Evolutionary conservation across 129 eudicot genomes (phyloP).

Genomic region (Ambrosia trifida): DNA sequence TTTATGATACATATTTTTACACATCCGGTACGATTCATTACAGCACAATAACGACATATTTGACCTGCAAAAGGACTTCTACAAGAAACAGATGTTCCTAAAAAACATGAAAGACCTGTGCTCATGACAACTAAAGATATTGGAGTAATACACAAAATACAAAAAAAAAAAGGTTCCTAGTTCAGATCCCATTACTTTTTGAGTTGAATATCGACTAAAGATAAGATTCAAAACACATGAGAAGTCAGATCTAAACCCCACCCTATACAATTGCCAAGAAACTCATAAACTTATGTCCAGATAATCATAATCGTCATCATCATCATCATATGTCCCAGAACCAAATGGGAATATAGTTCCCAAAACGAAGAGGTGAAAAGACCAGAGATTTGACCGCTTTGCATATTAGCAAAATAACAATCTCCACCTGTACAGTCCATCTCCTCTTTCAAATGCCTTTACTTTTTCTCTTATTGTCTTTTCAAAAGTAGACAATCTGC

Average conservation of each 20-base stretch:
- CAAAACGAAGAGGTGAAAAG: conserved; percentile 25
- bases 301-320: conserved; percentile 18
- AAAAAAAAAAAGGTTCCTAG: background rate
- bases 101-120: conserved; percentile 30
- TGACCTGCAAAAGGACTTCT: conserved; percentile 19
- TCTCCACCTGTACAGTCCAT: conserved; percentile 37
- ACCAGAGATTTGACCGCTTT: conserved; percentile 29
- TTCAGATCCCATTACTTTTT: conserved; percentile 23
- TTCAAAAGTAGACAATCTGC: conserved; percentile 46
- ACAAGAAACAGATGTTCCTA: conserved; percentile 31
- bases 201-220: conserved; percentile 21
- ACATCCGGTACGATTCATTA: conserved; percentile 23
- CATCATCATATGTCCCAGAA: conserved; percentile 10
- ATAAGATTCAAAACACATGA: conserved; percentile 22
- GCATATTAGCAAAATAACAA: conserved; percentile 23
- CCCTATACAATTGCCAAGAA: conserved; percentile 40
- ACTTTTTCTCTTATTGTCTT: background rate
- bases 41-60: conserved; percentile 15
- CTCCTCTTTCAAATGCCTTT: conserved; percentile 31
- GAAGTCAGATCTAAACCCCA: conserved; percentile 29
- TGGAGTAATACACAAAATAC: conserved; percentile 13
- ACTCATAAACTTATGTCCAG: conserved; percentile 33
- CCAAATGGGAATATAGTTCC: conserved; percentile 13
- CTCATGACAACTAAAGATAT: conserved; percentile 24
- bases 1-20: conserved; percentile 16